phyloP scores from a whole-genome alignment of 2,329 filamentous ascomycete species.

The Penicillium griseofulvum region DNA sequence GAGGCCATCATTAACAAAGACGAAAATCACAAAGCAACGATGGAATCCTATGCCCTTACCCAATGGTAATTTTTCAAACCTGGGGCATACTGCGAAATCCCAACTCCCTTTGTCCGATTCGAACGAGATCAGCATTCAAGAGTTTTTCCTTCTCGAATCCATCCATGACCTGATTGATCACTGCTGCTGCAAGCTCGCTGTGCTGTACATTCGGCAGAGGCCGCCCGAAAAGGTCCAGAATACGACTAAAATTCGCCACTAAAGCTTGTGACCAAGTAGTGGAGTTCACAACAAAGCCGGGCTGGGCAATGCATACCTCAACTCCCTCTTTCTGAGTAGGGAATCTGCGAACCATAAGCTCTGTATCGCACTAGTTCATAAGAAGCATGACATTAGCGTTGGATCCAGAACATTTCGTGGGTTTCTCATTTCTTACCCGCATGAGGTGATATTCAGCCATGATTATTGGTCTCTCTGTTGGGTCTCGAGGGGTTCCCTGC shows the following conservation, averaged over 20 bases:
- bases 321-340: neutral
- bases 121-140: slow-evolving; percentile 18
- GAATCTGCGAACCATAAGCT: slow-evolving; percentile 9
- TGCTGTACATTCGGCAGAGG: slow-evolving; percentile 3
- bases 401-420: neutral
- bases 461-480: slow-evolving; percentile 37
- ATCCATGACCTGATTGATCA: slow-evolving; percentile 4
- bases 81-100: neutral
- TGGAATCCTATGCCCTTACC: too few relatives aligned
- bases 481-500: slow-evolving; percentile 45
- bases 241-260: neutral
- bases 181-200: slow-evolving; percentile 6
- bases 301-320: slow-evolving; percentile 10
- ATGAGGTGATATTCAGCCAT: slow-evolving; percentile 12
- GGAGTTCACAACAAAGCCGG: slow-evolving; percentile 6
- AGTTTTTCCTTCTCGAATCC: slow-evolving; percentile 9
- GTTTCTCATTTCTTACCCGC: slow-evolving; percentile 1
- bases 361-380: slow-evolving; percentile 5
- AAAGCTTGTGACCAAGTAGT: slow-evolving; percentile 2
- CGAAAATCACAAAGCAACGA: neutral
- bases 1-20: neutral
- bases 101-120: slow-evolving; percentile 1
- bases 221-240: slow-evolving; percentile 1
- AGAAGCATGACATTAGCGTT: neutral
- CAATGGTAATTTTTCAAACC: neutral